Base-by-base conservation (phyloP, 1,284 basidiomycete genomes). In the Ceratobasidium sp. region DNA sequence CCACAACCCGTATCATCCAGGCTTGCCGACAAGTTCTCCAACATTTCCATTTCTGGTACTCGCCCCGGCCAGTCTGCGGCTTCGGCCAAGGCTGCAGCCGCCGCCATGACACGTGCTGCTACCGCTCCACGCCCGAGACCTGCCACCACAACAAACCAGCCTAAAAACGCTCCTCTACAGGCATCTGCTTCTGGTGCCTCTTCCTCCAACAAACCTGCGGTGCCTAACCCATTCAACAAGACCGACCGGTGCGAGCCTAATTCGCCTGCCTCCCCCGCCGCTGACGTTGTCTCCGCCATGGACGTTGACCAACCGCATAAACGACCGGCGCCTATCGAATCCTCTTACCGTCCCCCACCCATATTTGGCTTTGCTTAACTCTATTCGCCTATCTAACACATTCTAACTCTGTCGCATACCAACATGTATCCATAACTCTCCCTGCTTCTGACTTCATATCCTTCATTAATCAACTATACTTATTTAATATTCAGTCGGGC, bases 231-330 rank as follows among this genome's bases (percentile, higher is more conserved):
- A 8, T 91, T 92, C 77, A 88, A 86, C 41, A 87, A 88, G 79
- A 84, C 87, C 72, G 88, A 91, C 76, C 85, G 91, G 91, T 92
- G 83, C 81, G 90, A 85, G 78, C 74, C 57, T 72, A 69, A 73
- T 45, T 45, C 75, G 76, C 71, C 76, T 71, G 26, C 65, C 52
- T 71, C 65, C 57, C 30, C 58, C 58, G 21, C n/a, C 50, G 64
- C 72, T 61, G 58, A 73, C 67, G 69, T 73, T 71, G 46, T 55
- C 57, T 73, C 70, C 41, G 70, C 78, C 61, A 67, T 77, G 21
- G 77, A 74, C 46, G 74, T 76, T 23, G 74, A 46, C 26, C 76
- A 30, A 36, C 70, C 59, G 53, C 46, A 36, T 28, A 71, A 62
- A 39, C 41, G 59, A 65, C 76, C 71, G 71, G 72, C 74, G 48